These are phyloP conservation scores for Discostella stelligeroides DNA, from an alignment of 108 stramenopile species.

Conservation along the genomic window DNA sequence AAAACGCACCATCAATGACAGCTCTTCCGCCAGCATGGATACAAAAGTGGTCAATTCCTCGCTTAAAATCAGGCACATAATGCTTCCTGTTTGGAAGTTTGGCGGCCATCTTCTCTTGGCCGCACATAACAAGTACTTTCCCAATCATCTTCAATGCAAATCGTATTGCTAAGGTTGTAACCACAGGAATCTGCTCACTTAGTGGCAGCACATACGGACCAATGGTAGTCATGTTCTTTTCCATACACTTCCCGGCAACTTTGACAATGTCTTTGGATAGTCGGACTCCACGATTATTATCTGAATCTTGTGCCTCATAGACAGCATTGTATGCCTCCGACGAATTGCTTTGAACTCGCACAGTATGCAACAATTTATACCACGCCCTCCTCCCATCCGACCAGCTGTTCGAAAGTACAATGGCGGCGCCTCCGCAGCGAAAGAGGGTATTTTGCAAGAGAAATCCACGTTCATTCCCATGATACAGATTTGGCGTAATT, in stretches of 20 bases:
- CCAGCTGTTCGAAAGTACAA: slow-evolving; percentile 94
- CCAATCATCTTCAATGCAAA: slow-evolving; percentile 57
- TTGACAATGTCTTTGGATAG: slow-evolving; percentile 97
- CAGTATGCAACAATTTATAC: slow-evolving; percentile 97
- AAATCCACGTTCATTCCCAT: slow-evolving; percentile 94
- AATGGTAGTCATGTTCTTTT: slow-evolving; percentile 95
- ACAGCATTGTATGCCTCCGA: slow-evolving; percentile 91
- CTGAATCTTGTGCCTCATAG: slow-evolving; percentile 91
- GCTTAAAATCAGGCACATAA: slow-evolving; percentile 97
- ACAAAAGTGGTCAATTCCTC: slow-evolving; percentile 97
- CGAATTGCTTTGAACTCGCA: slow-evolving; percentile 91
- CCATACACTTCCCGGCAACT: slow-evolving; percentile 96
- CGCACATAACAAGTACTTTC: slow-evolving; percentile 48
- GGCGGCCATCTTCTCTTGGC: slow-evolving; percentile 53
- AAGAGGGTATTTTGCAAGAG: slow-evolving; percentile 98
- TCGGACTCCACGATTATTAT: slow-evolving; percentile 85
- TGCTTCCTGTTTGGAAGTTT: slow-evolving; percentile 69
- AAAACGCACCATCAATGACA: slow-evolving; percentile 90
- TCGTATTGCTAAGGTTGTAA: slow-evolving; percentile 56
- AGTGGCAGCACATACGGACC: slow-evolving; percentile 94
- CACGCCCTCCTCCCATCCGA: slow-evolving; percentile 92
- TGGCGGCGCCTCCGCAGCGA: slow-evolving; percentile 98
- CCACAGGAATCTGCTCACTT: slow-evolving; percentile 91
- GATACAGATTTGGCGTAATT: slow-evolving; percentile 96
- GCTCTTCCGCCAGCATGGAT: slow-evolving; percentile 98